Percentiles rank a stretch among this genome's conserved stretches.
Conservation (phyloP, 164 flowering plant genomes). For the Akebia trifoliata region DNA sequence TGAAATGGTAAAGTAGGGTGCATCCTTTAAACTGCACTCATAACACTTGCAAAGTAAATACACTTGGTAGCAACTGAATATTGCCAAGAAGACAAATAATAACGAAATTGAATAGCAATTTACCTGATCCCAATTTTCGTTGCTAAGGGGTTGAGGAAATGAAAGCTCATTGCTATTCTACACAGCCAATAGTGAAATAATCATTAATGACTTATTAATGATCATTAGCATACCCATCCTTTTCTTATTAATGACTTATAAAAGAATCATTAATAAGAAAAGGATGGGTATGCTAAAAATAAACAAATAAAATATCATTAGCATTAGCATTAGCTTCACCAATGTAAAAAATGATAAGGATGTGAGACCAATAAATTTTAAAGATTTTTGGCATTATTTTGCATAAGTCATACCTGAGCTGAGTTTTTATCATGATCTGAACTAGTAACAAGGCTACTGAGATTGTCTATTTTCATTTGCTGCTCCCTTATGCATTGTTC, state of each 20-base stretch:
- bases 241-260: too few relatives aligned
- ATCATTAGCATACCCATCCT: not conserved
- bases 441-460: constrained; percentile 37
- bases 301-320: too few relatives aligned
- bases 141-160: constrained; percentile 9
- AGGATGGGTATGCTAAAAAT: not conserved
- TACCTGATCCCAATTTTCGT: constrained; percentile 9
- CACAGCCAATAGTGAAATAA: too few relatives aligned
- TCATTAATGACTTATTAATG: too few relatives aligned
- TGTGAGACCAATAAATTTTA: not conserved
- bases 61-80: too few relatives aligned
- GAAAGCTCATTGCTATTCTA: too few relatives aligned
- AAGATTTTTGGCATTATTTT: not conserved
- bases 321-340: not conserved
- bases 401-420: constrained; percentile 37
- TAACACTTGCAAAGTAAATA: too few relatives aligned
- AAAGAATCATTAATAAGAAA: too few relatives aligned
- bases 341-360: not conserved
- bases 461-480: constrained; percentile 56
- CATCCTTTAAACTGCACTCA: not conserved
- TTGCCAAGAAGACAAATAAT: too few relatives aligned
- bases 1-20: not conserved
- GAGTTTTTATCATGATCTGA: constrained; percentile 44
- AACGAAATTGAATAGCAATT: too few relatives aligned
- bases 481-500: constrained; percentile 61